Evolutionary conservation across 371 early-diverging fungal species (phyloP), one percentile per base, ranked within the genome.

Genomic region (Mucor piriformis): DNA sequence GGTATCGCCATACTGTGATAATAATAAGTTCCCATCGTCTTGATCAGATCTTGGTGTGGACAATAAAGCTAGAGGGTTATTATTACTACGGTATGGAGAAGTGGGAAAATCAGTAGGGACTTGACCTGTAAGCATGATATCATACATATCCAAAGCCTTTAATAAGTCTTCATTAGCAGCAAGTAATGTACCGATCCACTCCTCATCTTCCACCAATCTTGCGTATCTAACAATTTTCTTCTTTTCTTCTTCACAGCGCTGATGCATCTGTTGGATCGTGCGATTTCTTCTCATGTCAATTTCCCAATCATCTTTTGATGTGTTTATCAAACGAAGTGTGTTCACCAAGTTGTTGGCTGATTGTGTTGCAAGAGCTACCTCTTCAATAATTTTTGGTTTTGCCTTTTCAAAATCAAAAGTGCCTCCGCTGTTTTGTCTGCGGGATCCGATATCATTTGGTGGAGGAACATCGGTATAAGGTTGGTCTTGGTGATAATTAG

Each of bases 351-450:
- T 72, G 20, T 77, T 72, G 27, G 63, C 57, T n/a, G 70, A 63
- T 29, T 73, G 70, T 16, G 68, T 72, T 25, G 78, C 73, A 16
- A 77, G 23, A 0, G 75, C 78, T n/a, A 77, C 61, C 57, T 77
- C 70, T 44, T 77, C 57, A 15, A 77, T 70, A 49, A 77, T 74
- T 44, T 72, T 74, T 1, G 77, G 70, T 46, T 77, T 77, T 6
- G 69, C 74, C 15, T 64, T 56, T 35, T 63, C 69, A 43, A 77
- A 66, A 55, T 77, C 61, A 27, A 72, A 74, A 23, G 40, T 10
- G 3, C 35, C 18, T 5, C 50, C 34, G 18, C 12, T 13, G 11
- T 18, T 33, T 34, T 50, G 46, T 46, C 46, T 21, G 13, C 25
- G 46, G 12, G 46, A 15, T 15, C 46, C 46, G 21, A 46, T 46